Percentiles rank a stretch among this genome's conserved stretches.
Evolutionary conservation across 441 rosid species (phyloP).

Genomic region (Breynia disticha): DNA sequence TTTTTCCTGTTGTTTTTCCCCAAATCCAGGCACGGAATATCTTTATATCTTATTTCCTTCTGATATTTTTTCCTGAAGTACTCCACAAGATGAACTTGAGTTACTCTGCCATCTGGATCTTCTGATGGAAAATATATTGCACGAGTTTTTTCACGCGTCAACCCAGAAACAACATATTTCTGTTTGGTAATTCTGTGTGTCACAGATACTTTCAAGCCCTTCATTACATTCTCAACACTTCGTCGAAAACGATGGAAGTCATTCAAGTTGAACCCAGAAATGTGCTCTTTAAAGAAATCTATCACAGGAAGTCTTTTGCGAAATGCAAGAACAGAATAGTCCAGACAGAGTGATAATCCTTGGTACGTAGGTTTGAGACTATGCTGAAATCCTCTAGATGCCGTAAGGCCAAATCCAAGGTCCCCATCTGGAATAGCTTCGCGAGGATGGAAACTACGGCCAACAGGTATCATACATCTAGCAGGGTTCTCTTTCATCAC

Average conservation of each 20-base stretch:
- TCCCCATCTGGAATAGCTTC: slow-evolving; percentile 21
- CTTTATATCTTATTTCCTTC: slow-evolving; percentile 32
- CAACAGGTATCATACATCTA: slow-evolving; percentile 53
- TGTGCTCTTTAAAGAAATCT: slow-evolving; percentile 39
- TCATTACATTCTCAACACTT: slow-evolving; percentile 32
- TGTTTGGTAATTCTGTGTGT: slow-evolving; percentile 49
- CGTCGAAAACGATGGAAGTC: slow-evolving; percentile 20
- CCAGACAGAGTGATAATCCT: slow-evolving; percentile 65
- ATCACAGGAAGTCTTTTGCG: slow-evolving; percentile 45
- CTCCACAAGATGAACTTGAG: slow-evolving; percentile 29
- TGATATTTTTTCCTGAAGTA: slow-evolving; percentile 48
- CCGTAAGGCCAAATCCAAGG: slow-evolving; percentile 45
- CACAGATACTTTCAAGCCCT: slow-evolving; percentile 44
- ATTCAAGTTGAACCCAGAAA: slow-evolving; percentile 20
- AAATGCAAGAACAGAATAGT: slow-evolving; percentile 73
- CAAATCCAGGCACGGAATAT: slow-evolving; percentile 63
- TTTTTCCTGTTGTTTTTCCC: slow-evolving; percentile 37
- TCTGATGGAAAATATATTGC: slow-evolving; percentile 22
- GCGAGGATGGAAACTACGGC: slow-evolving; percentile 44
- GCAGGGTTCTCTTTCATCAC: slow-evolving; percentile 89
- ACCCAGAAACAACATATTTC: slow-evolving; percentile 32
- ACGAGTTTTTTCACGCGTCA: slow-evolving; percentile 34
- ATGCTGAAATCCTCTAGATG: slow-evolving; percentile 51
- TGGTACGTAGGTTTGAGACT: slow-evolving; percentile 63
- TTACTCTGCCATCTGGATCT: slow-evolving; percentile 33